Evolutionary conservation across 495 filamentous ascomycete genomes (phyloP), one percentile per base, ranked within the genome.

Genomic region (Endocarpon pusillum): DNA sequence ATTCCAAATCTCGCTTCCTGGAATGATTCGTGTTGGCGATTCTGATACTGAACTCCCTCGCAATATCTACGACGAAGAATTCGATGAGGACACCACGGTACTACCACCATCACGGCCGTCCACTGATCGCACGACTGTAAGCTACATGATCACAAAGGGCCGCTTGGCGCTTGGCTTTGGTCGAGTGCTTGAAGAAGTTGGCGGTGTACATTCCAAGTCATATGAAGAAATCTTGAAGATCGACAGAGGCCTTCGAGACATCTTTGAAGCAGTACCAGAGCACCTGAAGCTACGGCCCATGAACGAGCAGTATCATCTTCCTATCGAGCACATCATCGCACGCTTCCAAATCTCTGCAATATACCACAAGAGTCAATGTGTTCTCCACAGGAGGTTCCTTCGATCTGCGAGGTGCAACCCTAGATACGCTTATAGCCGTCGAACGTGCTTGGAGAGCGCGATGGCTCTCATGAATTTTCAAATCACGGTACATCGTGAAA

Each of bases 1-100:
- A 1, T 91, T 87, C 42, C 87, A 92, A 55, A 62, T 83, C 33
- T 86, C 85, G 4, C 54, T 96, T 24, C 89, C 89, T n/a, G 72
- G 67, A 34, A 94, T 94, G 78, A 73, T 94, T 12, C 73, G 83
- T 35, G 59, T 70, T 11, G 63, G 74, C 7, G 83, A 94, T 50
- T 85, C 71, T 38, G 91, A 99, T 46, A 81, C 82, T 0, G 71
- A 81, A 35, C 53, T 93, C 21, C 89, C 89, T 11, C 68, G 78
- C 40, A 99, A 96, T 51, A 62, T 94, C 17, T 87, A 83, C 48
- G 89, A 99, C 47, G 87, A 94, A 43, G 91, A 96, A 44, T 80
- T 96, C 30, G 73, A 78, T 30, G 78, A 85, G 30, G 73, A 78
- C 31, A 80, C 69, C 42, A 78, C 78, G 47, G 61, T 65, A 6